Percentiles rank a stretch among this genome's conserved stretches.
phyloP scores from a whole-genome alignment of 2,329 filamentous ascomycete species.

The Pestalotiopsis sp. region DNA sequence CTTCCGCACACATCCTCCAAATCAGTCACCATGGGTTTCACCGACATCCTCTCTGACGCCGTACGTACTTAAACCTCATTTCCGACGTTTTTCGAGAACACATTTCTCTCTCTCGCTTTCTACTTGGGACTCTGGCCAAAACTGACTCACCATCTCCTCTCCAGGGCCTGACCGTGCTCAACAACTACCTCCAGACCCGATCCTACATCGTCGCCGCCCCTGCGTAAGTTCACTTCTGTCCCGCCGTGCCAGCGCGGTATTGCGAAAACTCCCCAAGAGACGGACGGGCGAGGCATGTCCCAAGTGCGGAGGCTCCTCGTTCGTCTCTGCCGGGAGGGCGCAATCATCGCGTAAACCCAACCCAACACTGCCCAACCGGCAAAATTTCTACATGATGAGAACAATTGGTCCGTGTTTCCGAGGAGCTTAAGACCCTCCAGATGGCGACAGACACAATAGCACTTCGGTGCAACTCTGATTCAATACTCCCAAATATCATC shows the following conservation, averaged over 20 bases:
- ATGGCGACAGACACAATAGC: conserved; percentile 38
- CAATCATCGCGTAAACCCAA: background rate
- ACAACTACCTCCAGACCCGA: conserved; percentile 66
- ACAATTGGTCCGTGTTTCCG: conserved; percentile 82
- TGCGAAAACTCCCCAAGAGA: background rate
- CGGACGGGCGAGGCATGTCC: background rate
- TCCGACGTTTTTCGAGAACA: background rate
- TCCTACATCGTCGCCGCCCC: conserved; percentile 62
- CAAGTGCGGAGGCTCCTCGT: conserved; percentile 8
- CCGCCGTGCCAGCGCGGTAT: background rate
- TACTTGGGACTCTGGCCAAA: background rate
- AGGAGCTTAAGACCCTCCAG: conserved; percentile 77
- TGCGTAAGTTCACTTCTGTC: conserved; percentile 7
- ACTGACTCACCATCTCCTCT: conserved; percentile 16
- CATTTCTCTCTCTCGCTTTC: background rate
- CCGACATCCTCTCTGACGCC: conserved; percentile 59
- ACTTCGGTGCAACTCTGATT: conserved; percentile 39
- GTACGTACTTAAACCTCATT: conserved; percentile 25
- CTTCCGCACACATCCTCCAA: background rate
- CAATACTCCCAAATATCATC: background rate
- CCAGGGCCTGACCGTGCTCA: conserved; percentile 42
- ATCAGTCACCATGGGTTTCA: conserved; percentile 58
- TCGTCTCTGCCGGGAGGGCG: conserved; percentile 10
- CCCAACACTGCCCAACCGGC: background rate
- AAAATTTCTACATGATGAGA: conserved; percentile 61